Evolutionary conservation across 2,329 filamentous ascomycete species (phyloP).

Genomic region (Fulvia fulva): DNA sequence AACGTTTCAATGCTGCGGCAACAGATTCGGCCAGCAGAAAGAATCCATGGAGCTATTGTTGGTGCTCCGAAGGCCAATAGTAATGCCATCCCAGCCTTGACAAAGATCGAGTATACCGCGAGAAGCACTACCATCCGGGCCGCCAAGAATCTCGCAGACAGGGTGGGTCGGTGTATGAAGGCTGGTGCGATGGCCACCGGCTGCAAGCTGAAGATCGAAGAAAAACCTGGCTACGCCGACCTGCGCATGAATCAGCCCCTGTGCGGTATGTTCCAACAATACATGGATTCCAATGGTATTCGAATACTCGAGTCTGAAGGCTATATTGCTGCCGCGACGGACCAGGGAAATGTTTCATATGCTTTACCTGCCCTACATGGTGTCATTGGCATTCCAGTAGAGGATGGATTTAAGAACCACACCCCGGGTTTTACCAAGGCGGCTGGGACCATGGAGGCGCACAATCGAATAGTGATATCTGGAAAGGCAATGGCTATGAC

Average conservation of each 20-base stretch:
- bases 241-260: slow-evolving; percentile 6
- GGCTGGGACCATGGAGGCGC: slow-evolving; percentile 3
- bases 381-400: slow-evolving; percentile 4
- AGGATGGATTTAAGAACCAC: slow-evolving; percentile 5
- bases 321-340: slow-evolving; percentile 7
- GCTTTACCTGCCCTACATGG: slow-evolving; percentile 6
- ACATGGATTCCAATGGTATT: slow-evolving; percentile 4
- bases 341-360: slow-evolving; percentile 7
- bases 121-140: slow-evolving; percentile 8
- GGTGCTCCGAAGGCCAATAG: slow-evolving; percentile 1
- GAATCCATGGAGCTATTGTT: slow-evolving; percentile 8
- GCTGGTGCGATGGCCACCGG: slow-evolving; percentile 10
- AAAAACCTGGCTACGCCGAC: slow-evolving; percentile 5
- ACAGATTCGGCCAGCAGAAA: slow-evolving; percentile 7
- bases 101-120: slow-evolving; percentile 5
- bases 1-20: slow-evolving; percentile 8
- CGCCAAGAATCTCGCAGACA: slow-evolving; percentile 3
- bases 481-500: slow-evolving; percentile 10
- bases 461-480: not conserved
- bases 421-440: slow-evolving; percentile 4
- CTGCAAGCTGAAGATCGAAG: slow-evolving; percentile 7
- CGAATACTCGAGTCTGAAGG: slow-evolving; percentile 5
- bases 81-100: slow-evolving; percentile 8
- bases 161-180: slow-evolving; percentile 6
- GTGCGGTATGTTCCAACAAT: slow-evolving; percentile 6